Evolutionary conservation across 148 eudicot species (phyloP).

Genomic region (Hydrangea macrophylla): DNA sequence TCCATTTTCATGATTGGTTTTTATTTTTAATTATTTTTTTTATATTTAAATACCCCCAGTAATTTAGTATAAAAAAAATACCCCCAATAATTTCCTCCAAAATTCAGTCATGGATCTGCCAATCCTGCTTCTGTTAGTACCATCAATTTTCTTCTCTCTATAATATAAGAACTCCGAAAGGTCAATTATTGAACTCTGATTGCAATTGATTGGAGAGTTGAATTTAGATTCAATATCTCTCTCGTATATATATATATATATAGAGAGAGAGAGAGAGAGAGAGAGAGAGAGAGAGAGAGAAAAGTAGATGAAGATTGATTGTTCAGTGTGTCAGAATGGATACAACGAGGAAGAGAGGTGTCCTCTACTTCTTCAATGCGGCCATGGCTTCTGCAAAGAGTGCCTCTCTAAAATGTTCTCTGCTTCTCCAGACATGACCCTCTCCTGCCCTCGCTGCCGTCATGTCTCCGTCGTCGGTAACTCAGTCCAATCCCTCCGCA

Average conservation of each 20-base stretch:
- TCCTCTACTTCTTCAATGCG: slow-evolving; percentile 83
- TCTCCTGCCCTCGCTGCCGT: slow-evolving; percentile 92
- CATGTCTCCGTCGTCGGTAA: slow-evolving; percentile 82
- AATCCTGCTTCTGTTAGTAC: neutral
- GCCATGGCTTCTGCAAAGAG: slow-evolving; percentile 92
- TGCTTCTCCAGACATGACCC: slow-evolving; percentile 50
- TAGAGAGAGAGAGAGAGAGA: neutral
- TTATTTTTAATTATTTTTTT: too few species aligned
- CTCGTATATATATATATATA: too few species aligned
- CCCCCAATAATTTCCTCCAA: too few species aligned
- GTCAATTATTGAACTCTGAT: neutral
- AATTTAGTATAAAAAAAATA: too few species aligned
- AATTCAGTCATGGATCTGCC: slow-evolving; percentile 10
- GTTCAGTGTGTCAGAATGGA: slow-evolving; percentile 77
- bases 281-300: neutral
- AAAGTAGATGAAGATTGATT: slow-evolving; percentile 58
- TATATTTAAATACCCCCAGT: too few species aligned
- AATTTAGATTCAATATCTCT: neutral
- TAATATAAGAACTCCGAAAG: neutral
- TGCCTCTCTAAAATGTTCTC: slow-evolving; percentile 77
- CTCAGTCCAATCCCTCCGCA: slow-evolving; percentile 69
- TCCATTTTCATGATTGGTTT: neutral
- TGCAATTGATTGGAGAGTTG: neutral
- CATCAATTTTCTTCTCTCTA: neutral
- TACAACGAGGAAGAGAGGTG: slow-evolving; percentile 79